phyloP scores from a whole-genome alignment of 805 yeast genomes.

The Monosporozyma yasuniensis region DNA sequence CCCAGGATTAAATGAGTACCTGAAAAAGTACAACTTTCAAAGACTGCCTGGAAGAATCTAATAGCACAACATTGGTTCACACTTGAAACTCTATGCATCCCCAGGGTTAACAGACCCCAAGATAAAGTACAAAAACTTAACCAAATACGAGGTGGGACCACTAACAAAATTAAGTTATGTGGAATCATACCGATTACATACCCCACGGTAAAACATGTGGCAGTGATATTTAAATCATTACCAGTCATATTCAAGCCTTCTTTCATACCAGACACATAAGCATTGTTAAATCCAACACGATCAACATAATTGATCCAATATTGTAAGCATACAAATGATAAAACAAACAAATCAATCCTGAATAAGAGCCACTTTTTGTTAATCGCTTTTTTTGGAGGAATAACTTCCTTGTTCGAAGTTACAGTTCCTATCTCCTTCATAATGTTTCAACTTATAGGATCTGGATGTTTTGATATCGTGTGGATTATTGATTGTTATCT shows the following conservation, averaged over 20 bases:
- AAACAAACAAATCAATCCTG: constrained; percentile 27
- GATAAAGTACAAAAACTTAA: constrained; percentile 42
- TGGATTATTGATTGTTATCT: too few species aligned
- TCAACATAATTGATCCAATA: constrained; percentile 47
- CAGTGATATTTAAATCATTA: constrained; percentile 41
- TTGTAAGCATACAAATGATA: constrained; percentile 29
- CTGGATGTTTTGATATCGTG: background rate
- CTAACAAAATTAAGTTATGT: constrained; percentile 43
- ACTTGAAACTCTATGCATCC: constrained; percentile 39
- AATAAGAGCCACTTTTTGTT: constrained; percentile 13
- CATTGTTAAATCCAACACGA: constrained; percentile 45
- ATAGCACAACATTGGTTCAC: constrained; percentile 46
- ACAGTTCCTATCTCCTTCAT: background rate
- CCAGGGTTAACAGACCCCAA: constrained; percentile 51
- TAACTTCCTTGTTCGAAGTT: background rate
- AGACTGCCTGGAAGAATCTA: constrained; percentile 52
- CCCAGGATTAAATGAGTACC: constrained; percentile 50
- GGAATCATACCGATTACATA: constrained; percentile 57
- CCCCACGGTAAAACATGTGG: constrained; percentile 52
- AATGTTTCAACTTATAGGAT: background rate
- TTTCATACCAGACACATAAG: constrained; percentile 62
- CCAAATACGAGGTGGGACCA: constrained; percentile 50
- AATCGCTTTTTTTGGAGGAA: background rate
- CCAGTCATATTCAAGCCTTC: constrained; percentile 43
- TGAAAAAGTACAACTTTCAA: constrained; percentile 49